Evolutionary conservation across 192 early-diverging fungal species (phyloP).

Genomic region (Backusella tarrabulga): DNA sequence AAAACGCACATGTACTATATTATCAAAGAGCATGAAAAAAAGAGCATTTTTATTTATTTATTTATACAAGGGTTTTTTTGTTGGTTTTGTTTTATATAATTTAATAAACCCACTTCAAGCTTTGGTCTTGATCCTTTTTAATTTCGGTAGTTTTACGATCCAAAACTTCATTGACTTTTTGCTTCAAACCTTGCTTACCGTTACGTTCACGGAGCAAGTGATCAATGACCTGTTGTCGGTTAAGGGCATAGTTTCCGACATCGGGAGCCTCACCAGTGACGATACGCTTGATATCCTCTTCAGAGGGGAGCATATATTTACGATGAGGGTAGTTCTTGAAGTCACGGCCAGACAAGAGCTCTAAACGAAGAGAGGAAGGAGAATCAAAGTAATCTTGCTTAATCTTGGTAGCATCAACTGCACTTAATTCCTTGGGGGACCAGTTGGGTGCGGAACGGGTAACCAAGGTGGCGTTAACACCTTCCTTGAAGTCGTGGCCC

Average conservation of each 20-base stretch:
- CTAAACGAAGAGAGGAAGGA: slow-evolving; percentile 25
- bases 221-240: slow-evolving; percentile 52
- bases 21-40: background rate
- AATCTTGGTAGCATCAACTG: slow-evolving; percentile 51
- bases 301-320: slow-evolving; percentile 62
- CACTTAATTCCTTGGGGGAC: slow-evolving; percentile 61
- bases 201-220: slow-evolving; percentile 58
- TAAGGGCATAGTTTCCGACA: slow-evolving; percentile 58
- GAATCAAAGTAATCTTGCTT: slow-evolving; percentile 55
- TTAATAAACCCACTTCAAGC: slow-evolving; percentile 37
- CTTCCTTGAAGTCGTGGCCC: slow-evolving; percentile 85
- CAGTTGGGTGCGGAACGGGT: slow-evolving; percentile 71
- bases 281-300: slow-evolving; percentile 60
- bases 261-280: slow-evolving; percentile 65
- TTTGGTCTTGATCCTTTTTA: slow-evolving; percentile 22
- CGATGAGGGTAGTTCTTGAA: slow-evolving; percentile 59
- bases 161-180: slow-evolving; percentile 66
- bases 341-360: slow-evolving; percentile 39
- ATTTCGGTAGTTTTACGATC: slow-evolving; percentile 43
- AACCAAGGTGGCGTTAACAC: slow-evolving; percentile 78
- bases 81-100: background rate
- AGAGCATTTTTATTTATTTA: background rate
- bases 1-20: background rate
- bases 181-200: slow-evolving; percentile 65
- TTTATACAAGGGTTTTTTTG: background rate